Conservation (phyloP, 345 rosid genomes). For the Salix brachista region DNA sequence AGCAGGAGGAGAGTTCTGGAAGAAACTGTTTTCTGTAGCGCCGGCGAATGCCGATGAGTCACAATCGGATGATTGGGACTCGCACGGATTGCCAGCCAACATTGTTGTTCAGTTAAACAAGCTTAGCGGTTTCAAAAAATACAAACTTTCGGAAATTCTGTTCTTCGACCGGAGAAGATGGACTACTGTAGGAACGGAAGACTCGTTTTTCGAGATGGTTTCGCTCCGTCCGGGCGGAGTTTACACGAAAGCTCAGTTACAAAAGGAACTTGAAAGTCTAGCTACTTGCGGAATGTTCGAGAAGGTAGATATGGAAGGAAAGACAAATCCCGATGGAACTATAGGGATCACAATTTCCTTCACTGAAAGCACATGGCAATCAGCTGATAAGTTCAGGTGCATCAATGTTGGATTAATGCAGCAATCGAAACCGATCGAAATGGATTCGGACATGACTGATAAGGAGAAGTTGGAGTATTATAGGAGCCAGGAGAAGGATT, state of each 20-base stretch:
- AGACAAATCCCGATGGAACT: constrained; percentile 79
- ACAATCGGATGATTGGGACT: constrained; percentile 72
- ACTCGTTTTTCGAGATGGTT: constrained; percentile 97
- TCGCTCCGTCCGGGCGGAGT: constrained; percentile 74
- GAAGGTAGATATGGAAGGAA: constrained; percentile 86
- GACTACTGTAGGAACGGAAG: constrained; percentile 70
- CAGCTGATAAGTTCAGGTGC: constrained; percentile 78
- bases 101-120: constrained; percentile 71
- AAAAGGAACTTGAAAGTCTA: constrained; percentile 81
- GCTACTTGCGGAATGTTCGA: constrained; percentile 99
- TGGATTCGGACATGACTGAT: constrained; percentile 94
- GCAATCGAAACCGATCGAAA: constrained; percentile 77
- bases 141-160: constrained; percentile 72
- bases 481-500: constrained; percentile 79
- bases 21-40: constrained; percentile 39
- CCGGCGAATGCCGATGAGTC: constrained; percentile 74
- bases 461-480: constrained; percentile 91
- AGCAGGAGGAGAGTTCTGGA: constrained; percentile 53
- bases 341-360: constrained; percentile 60
- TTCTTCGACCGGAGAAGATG: constrained; percentile 65
- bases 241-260: constrained; percentile 75
- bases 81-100: constrained; percentile 89
- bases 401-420: constrained; percentile 85
- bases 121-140: constrained; percentile 81
- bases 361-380: constrained; percentile 89